phyloP scores from a whole-genome alignment of 129 eudicot genomes.

The Flaveria bidentis region DNA sequence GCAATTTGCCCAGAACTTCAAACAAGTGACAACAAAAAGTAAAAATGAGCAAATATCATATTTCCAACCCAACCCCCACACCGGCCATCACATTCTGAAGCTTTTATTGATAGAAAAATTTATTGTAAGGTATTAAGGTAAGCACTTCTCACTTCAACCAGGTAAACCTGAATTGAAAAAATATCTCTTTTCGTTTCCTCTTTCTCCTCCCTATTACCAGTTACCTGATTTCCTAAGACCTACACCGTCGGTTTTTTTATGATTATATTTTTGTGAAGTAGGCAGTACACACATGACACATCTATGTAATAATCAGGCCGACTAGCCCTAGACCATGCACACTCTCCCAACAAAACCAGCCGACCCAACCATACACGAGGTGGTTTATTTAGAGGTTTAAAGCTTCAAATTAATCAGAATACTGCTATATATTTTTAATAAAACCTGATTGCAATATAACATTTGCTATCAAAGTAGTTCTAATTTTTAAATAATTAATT shows the following conservation, averaged over 20 bases:
- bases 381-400: conserved; percentile 12
- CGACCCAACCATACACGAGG: not conserved
- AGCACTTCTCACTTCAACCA: conserved; percentile 2
- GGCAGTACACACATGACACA: not conserved
- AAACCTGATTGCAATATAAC: not conserved
- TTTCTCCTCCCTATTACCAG: not conserved
- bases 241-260: not conserved
- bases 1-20: conserved; percentile 2
- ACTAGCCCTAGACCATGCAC: not conserved
- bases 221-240: not conserved
- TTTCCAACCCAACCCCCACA: not conserved
- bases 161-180: not conserved
- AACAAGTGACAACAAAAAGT: conserved; percentile 1
- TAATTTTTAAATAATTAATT: not conserved
- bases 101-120: not conserved
- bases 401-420: not conserved
- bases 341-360: not conserved
- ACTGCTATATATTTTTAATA: not conserved
- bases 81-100: not conserved
- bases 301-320: conserved; percentile 1
- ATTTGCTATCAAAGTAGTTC: not conserved
- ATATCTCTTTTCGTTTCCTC: not conserved
- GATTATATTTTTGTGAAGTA: not conserved
- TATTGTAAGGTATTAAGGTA: not conserved
- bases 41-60: not conserved